Percentiles rank a stretch among this genome's conserved stretches.
phyloP scores from a whole-genome alignment of 345 rosid genomes.

The Hibiscus mutabilis region DNA sequence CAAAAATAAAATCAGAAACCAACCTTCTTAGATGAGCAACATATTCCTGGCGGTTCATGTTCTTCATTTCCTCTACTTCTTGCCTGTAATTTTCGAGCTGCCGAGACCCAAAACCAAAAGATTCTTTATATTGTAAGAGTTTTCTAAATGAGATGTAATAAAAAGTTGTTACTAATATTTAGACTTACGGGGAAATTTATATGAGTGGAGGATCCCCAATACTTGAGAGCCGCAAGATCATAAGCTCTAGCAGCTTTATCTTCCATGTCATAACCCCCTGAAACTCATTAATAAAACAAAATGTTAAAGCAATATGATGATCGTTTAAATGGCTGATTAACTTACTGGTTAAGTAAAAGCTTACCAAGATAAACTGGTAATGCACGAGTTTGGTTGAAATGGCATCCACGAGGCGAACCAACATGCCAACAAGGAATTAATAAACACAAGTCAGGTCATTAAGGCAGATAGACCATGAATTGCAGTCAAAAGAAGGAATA shows the following conservation, averaged over 20 bases:
- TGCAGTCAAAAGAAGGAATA: neutral
- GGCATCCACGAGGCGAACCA: conserved; percentile 26
- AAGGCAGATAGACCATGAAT: neutral
- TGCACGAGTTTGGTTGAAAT: conserved; percentile 26
- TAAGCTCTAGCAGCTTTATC: conserved; percentile 81
- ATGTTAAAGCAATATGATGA: neutral
- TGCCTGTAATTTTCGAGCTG: conserved; percentile 59
- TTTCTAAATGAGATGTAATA: no score
- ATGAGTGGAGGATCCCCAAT: conserved; percentile 77
- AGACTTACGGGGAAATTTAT: conserved; percentile 56
- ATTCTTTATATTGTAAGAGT: no score
- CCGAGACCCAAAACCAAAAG: neutral
- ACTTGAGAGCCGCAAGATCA: conserved; percentile 80
- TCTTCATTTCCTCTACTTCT: conserved; percentile 69
- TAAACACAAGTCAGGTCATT: conserved; percentile 29
- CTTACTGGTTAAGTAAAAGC: neutral
- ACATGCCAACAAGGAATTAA: neutral
- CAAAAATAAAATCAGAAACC: neutral
- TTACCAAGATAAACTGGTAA: conserved; percentile 72
- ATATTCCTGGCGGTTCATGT: conserved; percentile 73
- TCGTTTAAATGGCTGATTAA: neutral
- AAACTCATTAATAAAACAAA: neutral
- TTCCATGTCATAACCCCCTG: conserved; percentile 89
- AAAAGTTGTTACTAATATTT: no score
- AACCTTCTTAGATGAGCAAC: conserved; percentile 77